A percentile compares a stretch with the other conserved stretches of the same genome.
Evolutionary conservation across 169 alveolate genomes (phyloP).

Genomic region (Eimeria praecox): DNA sequence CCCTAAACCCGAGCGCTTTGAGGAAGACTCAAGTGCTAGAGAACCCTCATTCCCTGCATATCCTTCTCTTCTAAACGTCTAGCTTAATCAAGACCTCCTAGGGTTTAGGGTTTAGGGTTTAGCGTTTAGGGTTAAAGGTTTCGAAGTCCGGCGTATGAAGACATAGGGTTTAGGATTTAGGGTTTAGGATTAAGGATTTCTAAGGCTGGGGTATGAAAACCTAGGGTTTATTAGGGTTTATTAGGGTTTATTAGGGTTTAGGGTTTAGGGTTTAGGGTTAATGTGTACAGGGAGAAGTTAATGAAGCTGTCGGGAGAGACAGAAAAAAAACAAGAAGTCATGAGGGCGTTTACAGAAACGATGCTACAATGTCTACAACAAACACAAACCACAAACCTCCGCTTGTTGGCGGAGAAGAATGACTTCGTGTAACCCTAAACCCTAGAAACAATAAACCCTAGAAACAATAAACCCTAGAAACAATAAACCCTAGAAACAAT

Average conservation of each 20-base stretch:
- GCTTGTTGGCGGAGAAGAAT: slow-evolving; percentile 50
- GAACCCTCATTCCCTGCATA: no score
- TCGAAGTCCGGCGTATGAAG: no score
- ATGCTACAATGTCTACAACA: slow-evolving; percentile 46
- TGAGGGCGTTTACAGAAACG: slow-evolving; percentile 37
- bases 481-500: no score
- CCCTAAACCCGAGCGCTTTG: neutral
- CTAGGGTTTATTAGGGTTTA: slow-evolving; percentile 65
- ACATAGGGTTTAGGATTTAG: slow-evolving; percentile 42
- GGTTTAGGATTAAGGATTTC: slow-evolving; percentile 12
- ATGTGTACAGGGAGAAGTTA: slow-evolving; percentile 64
- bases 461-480: no score
- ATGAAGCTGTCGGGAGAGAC: neutral
- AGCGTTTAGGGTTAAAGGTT: slow-evolving; percentile 39
- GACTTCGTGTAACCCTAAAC: slow-evolving; percentile 8
- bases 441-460: neutral
- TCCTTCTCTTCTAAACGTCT: no score
- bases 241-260: slow-evolving; percentile 50
- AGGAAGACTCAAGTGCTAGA: no score
- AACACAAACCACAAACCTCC: slow-evolving; percentile 18
- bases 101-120: slow-evolving; percentile 59
- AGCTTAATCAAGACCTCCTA: no score
- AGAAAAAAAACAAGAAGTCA: neutral
- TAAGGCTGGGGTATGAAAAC: slow-evolving; percentile 59
- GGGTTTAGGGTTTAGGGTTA: slow-evolving; percentile 49